Percentiles rank a stretch among this genome's conserved stretches.
These are phyloP conservation scores for Tillandsia leiboldiana DNA, from an alignment of 176 grass and related monocot genomes.

Conservation along the genomic window DNA sequence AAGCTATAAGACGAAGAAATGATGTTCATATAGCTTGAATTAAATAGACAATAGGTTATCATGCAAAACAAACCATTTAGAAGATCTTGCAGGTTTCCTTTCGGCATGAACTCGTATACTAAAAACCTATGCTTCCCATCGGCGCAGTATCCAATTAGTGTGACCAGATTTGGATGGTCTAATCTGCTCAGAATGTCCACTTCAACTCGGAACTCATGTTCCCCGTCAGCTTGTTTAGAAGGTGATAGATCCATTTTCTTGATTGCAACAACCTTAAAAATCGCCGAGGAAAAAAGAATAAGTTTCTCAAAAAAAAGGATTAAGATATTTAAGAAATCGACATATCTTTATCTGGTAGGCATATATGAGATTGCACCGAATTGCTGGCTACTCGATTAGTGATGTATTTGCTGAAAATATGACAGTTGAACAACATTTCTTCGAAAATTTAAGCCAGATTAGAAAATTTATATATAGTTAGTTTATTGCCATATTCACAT, in stretches of 20 bases:
- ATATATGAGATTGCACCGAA: too few species aligned
- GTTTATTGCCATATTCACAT: too few species aligned
- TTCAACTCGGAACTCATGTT: constrained; percentile 92
- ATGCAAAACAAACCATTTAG: constrained; percentile 38
- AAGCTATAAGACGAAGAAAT: too few species aligned
- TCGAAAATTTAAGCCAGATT: too few species aligned
- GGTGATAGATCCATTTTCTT: constrained; percentile 94
- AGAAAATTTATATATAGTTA: too few species aligned
- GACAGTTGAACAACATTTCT: too few species aligned
- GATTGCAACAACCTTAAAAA: constrained; percentile 67
- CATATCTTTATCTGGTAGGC: background rate
- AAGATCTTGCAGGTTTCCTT: constrained; percentile 79
- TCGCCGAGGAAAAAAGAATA: background rate
- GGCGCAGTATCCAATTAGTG: constrained; percentile 89
- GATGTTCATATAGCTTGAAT: background rate
- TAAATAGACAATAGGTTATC: too few species aligned
- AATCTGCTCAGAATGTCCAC: constrained; percentile 94
- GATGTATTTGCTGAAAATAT: too few species aligned
- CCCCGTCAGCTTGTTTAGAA: constrained; percentile 62
- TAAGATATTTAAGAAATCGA: background rate
- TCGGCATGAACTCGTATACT: constrained; percentile 95
- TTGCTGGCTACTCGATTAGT: too few species aligned
- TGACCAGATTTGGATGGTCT: constrained; percentile 84
- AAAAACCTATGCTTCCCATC: constrained; percentile 91
- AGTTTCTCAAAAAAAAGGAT: background rate